phyloP scores from a whole-genome alignment of 164 flowering plant genomes.

The Sedum album region DNA sequence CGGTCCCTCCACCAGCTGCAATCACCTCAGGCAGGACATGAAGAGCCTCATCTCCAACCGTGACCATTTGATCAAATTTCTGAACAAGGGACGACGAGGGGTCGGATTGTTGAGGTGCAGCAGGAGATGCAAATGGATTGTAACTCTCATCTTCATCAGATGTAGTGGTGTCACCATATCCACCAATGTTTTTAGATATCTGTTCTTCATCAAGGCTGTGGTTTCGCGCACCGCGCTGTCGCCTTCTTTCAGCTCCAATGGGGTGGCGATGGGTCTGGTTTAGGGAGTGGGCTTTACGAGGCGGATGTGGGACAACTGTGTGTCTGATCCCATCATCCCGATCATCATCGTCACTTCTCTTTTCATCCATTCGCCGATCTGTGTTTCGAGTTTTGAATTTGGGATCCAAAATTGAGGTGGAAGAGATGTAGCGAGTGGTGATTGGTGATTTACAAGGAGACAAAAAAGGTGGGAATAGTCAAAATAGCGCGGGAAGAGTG shows the following conservation, averaged over 20 bases:
- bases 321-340: constrained; percentile 15
- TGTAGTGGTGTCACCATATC: constrained; percentile 14
- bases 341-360: constrained; percentile 34
- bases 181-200: constrained; percentile 18
- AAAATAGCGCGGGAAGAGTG: constrained; percentile 13
- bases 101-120: not conserved
- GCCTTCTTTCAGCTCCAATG: constrained; percentile 14
- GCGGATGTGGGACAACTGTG: constrained; percentile 16
- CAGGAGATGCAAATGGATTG: constrained; percentile 13
- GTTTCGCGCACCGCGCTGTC: constrained; percentile 36
- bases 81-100: too few species aligned
- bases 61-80: constrained; percentile 16
- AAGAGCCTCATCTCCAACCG: constrained; percentile 8
- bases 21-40: constrained; percentile 55
- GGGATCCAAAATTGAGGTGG: not conserved
- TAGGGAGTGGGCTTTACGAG: constrained; percentile 35
- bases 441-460: not conserved
- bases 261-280: constrained; percentile 52
- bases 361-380: constrained; percentile 16
- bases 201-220: constrained; percentile 68
- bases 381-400: not conserved
- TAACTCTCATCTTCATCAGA: constrained; percentile 39
- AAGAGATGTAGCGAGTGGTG: not conserved
- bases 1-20: constrained; percentile 50
- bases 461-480: constrained; percentile 9